Evolutionary conservation across 495 filamentous ascomycete species (phyloP).

Genomic region (Tetracladium setigerum): DNA sequence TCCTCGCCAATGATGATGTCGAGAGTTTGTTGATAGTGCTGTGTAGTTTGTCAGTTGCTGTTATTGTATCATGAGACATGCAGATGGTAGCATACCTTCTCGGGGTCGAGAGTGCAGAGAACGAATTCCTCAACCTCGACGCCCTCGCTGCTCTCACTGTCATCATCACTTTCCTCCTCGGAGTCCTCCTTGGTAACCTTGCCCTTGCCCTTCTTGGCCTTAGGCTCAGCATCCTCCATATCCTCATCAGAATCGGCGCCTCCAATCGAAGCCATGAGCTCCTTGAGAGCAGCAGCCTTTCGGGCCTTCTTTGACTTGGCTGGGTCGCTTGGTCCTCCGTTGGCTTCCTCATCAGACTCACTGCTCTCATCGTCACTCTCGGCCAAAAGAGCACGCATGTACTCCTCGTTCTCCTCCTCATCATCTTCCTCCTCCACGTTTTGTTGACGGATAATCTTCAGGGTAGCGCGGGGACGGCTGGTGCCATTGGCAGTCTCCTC

Average conservation of each 20-base stretch:
- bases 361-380: constrained; percentile 42
- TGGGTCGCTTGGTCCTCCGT: constrained; percentile 85
- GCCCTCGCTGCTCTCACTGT: constrained; percentile 56
- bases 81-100: constrained; percentile 25
- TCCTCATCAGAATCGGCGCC: constrained; percentile 52
- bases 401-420: constrained; percentile 51
- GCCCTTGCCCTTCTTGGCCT: constrained; percentile 69
- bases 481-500: constrained; percentile 37
- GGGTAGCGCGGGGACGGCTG: constrained; percentile 64
- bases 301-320: constrained; percentile 78
- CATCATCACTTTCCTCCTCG: constrained; percentile 46
- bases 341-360: constrained; percentile 54
- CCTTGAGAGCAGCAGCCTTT: constrained; percentile 60
- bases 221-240: constrained; percentile 49
- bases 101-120: constrained; percentile 86
- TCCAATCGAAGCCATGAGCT: constrained; percentile 60
- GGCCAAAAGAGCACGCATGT: constrained; percentile 41
- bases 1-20: constrained; percentile 82
- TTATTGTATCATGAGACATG: not conserved
- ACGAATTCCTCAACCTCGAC: constrained; percentile 78
- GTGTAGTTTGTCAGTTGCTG: constrained; percentile 25
- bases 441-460: constrained; percentile 75
- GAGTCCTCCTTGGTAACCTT: constrained; percentile 63
- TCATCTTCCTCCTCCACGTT: constrained; percentile 46
- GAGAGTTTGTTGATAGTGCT: constrained; percentile 94